Base-by-base conservation (phyloP, 331 rosid genomes). In the Spiraea crenata region DNA sequence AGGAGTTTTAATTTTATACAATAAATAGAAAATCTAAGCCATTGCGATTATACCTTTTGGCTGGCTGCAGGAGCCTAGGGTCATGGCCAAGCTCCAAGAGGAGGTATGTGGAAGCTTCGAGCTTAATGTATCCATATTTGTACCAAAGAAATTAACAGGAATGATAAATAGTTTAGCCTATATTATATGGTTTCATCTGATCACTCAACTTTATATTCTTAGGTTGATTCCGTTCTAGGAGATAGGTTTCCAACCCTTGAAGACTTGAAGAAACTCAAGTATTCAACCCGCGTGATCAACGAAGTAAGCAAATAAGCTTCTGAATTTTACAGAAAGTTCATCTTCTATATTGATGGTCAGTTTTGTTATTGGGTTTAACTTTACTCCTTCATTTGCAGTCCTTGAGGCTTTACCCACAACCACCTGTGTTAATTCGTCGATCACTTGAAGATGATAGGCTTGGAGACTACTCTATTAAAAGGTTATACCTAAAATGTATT, bases 391-490 rank as follows among this genome's bases (percentile, higher is more conserved):
- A 39, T 39, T 25, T 64, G 57, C 77, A 91, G 97, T 95, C 99
- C 70, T 68, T 91, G 81, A 87, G 99, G 95, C 97, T 91, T 77
- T 95, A 87, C 79, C 99, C 97, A 51, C 99, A 93, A 72, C 99
- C 99, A 66, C 99, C 99, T 9, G 99, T 93, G 76, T 78, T 93
- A 71, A 93, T 93, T 67, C 99, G 97, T 39, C 96, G 99, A 57
- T 85, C 99, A 77, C 63, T 91, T 68, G 95, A 79, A 50, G 58
- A 82, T 66, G 99, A 93, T 74, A 74, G 62, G 82, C 95, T 93
- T 49, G 97, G 96, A 63, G 77, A 73, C 77, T 93, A 84, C 82
- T 89, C 93, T 20, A 89, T 91, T 71, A 89, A 81, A 80, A 89
- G 93, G 99, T 91, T 34, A 65, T 83, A 76, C 73, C 42, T 62